Conservation (phyloP, 495 filamentous ascomycete genomes). For the Pseudevernia furfuracea region DNA sequence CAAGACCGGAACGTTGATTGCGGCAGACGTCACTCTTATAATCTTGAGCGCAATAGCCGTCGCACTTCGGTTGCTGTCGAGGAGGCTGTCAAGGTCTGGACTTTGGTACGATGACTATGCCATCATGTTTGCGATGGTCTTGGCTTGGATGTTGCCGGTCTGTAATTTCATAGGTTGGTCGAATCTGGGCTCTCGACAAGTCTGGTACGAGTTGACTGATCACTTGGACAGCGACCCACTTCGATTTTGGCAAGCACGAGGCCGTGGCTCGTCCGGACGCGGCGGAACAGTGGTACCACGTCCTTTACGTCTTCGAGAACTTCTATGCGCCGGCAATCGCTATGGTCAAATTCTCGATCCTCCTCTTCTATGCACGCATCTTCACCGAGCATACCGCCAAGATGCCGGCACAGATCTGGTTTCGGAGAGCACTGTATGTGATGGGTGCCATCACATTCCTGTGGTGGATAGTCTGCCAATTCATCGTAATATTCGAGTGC, state of each 20-base stretch:
- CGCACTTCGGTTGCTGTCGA: background rate
- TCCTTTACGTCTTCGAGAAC: constrained; percentile 10
- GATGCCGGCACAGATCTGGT: constrained; percentile 7
- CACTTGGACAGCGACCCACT: background rate
- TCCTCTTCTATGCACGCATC: constrained; percentile 8
- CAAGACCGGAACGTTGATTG: background rate
- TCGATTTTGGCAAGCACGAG: constrained; percentile 13
- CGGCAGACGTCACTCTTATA: background rate
- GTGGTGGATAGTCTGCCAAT: constrained; percentile 4
- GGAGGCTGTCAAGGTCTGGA: background rate
- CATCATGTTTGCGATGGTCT: background rate
- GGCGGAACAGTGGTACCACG: constrained; percentile 5
- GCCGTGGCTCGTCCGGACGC: background rate
- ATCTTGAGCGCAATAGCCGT: background rate
- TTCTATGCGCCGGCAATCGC: constrained; percentile 11
- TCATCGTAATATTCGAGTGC: constrained; percentile 12
- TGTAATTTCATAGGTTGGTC: background rate
- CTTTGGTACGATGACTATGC: constrained; percentile 8
- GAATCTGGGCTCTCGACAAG: background rate
- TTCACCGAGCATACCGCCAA: constrained; percentile 7
- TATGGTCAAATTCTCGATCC: constrained; percentile 9
- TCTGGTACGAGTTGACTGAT: background rate
- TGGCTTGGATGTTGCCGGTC: background rate
- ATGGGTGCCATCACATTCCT: background rate
- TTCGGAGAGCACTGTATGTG: background rate